Conservation (phyloP, 2,329 filamentous ascomycete genomes). For the Aureobasidium leucospermi region DNA sequence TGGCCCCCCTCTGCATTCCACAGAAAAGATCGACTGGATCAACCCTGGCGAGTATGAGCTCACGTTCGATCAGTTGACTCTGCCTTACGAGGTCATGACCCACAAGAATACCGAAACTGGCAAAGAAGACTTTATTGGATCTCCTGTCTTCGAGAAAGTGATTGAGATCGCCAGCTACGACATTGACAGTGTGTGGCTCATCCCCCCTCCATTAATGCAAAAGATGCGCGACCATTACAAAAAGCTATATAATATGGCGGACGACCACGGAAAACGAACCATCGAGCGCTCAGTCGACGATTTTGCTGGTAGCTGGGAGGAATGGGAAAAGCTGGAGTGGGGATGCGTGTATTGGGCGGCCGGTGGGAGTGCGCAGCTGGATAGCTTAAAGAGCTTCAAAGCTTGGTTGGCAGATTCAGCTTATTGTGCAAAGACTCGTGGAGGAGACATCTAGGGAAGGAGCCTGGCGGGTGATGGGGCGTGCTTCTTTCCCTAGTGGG, state of each 20-base stretch:
- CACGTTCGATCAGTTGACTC: neutral
- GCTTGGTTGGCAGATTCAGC: neutral
- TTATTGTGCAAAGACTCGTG: neutral
- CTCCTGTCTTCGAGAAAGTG: neutral
- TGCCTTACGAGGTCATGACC: neutral
- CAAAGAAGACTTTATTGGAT: neutral
- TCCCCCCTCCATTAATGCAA: neutral
- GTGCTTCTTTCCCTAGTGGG: too few relatives aligned
- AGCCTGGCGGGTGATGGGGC: neutral
- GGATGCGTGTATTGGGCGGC: neutral
- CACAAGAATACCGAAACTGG: neutral
- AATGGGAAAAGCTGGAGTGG: constrained; percentile 3
- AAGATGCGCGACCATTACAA: neutral
- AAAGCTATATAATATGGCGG: neutral
- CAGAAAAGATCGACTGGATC: neutral
- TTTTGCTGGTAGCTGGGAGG: neutral
- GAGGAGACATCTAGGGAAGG: neutral
- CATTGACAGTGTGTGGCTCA: neutral
- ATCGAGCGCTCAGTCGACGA: constrained; percentile 1
- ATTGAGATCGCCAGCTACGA: neutral
- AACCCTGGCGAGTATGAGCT: neutral
- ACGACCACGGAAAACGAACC: neutral
- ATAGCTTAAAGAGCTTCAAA: neutral
- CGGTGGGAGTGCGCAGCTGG: neutral
- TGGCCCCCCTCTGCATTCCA: neutral